A percentile compares a stretch with the other conserved stretches of the same genome.
Evolutionary conservation across 345 rosid genomes (phyloP).

Genomic region (Syzygium aqueum): DNA sequence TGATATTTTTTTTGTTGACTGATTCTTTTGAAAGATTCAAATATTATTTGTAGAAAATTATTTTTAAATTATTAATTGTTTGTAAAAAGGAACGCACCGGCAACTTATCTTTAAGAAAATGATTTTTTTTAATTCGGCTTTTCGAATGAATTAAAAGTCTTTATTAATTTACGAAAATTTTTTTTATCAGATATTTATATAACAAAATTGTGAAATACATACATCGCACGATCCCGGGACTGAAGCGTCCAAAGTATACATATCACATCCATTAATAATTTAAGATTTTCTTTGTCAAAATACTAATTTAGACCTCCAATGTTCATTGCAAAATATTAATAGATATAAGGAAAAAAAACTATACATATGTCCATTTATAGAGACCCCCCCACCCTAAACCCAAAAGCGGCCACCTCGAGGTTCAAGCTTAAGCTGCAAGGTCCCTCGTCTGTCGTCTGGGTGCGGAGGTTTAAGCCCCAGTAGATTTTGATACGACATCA

Average conservation of each 20-base stretch:
- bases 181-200: neutral
- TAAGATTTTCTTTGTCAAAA: neutral
- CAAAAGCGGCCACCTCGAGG: neutral
- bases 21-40: neutral
- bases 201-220: neutral
- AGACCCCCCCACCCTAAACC: neutral
- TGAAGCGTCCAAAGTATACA: neutral
- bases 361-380: too few relatives aligned
- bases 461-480: neutral
- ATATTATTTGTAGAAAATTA: neutral
- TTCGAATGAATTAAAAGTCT: neutral
- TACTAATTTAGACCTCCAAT: neutral
- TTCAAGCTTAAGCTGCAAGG: neutral
- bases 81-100: fast-evolving
- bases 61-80: neutral
- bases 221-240: neutral
- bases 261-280: neutral
- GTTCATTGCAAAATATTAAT: neutral
- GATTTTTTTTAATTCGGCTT: neutral
- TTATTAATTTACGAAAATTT: neutral
- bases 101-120: neutral
- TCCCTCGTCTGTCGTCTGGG: neutral
- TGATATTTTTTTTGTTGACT: neutral
- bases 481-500: neutral
- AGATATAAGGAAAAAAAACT: neutral